These are phyloP conservation scores for Dissophora ornata DNA, from an alignment of 192 early-diverging fungal genomes.

Conservation along the genomic window DNA sequence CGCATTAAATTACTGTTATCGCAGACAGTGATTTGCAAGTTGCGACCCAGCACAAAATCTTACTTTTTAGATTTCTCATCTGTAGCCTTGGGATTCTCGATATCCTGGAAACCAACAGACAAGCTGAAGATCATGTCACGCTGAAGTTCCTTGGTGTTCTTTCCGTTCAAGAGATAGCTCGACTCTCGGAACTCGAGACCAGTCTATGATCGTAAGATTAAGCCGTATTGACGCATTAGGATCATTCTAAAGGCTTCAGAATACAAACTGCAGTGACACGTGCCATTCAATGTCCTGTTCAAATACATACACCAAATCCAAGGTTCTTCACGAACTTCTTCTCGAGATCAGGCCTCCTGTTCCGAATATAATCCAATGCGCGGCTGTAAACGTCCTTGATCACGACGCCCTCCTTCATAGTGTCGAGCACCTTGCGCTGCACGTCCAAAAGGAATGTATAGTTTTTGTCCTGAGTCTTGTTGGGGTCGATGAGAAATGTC, in stretches of 20 bases:
- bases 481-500: slow-evolving; percentile 94
- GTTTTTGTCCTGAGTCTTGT: slow-evolving; percentile 90
- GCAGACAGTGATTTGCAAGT: too few species aligned
- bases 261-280: too few species aligned
- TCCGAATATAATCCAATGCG: slow-evolving; percentile 74
- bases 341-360: slow-evolving; percentile 87
- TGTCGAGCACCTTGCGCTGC: slow-evolving; percentile 77
- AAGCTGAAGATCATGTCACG: slow-evolving; percentile 89
- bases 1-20: too few species aligned
- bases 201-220: slow-evolving; percentile 60
- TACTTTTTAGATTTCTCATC: slow-evolving; percentile 80
- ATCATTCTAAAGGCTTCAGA: too few species aligned
- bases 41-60: slow-evolving; percentile 6
- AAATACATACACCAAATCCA: slow-evolving; percentile 79
- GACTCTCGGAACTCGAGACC: slow-evolving; percentile 96
- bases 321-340: slow-evolving; percentile 87
- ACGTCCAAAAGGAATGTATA: slow-evolving; percentile 92
- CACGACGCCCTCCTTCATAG: slow-evolving; percentile 77
- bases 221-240: too few species aligned
- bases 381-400: slow-evolving; percentile 83
- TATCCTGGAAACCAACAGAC: slow-evolving; percentile 85
- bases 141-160: slow-evolving; percentile 74
- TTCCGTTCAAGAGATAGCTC: slow-evolving; percentile 78
- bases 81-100: slow-evolving; percentile 77
- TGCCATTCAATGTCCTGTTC: not conserved